These are phyloP conservation scores for Henckelia pumila DNA, from an alignment of 257 asterid species.

Conservation along the genomic window DNA sequence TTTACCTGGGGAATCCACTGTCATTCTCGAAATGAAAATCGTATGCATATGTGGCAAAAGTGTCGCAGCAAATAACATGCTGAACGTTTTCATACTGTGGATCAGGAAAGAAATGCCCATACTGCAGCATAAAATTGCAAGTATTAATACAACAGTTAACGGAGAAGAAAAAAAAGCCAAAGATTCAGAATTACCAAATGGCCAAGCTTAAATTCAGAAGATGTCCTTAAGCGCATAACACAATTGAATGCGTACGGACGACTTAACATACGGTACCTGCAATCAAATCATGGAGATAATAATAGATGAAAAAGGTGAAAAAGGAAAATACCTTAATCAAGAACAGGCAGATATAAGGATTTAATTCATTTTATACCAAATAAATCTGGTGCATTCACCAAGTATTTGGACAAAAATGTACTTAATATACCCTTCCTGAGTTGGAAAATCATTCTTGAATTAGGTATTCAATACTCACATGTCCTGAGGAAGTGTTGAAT, in stretches of 20 bases:
- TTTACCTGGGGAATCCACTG: conserved; percentile 83
- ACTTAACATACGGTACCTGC: conserved; percentile 97
- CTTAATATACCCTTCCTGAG: conserved; percentile 11
- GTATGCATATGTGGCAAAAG: conserved; percentile 93
- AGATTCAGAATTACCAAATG: conserved; percentile 62
- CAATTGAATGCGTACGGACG: conserved; percentile 96
- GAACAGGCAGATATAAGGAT: conserved; percentile 3
- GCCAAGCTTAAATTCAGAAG: conserved; percentile 81
- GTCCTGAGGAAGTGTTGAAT: conserved; percentile 99
- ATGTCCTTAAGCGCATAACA: conserved; percentile 87
- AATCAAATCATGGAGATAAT: conserved; percentile 39
- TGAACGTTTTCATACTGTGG: conserved; percentile 97
- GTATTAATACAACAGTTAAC: conserved; percentile 23
- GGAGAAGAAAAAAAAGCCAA: conserved; percentile 15
- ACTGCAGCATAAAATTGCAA: conserved; percentile 55
- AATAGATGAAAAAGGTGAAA: conserved; percentile 6
- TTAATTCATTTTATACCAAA: conserved; percentile 6
- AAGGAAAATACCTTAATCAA: conserved; percentile 16
- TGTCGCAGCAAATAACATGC: conserved; percentile 93
- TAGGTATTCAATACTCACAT: conserved; percentile 61
- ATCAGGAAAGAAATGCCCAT: conserved; percentile 98
- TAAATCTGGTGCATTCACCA: neutral
- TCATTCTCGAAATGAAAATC: conserved; percentile 82
- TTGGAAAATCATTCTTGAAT: conserved; percentile 19
- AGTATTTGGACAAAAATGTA: neutral